Evolutionary conservation across 2,329 filamentous ascomycete genomes (phyloP), one percentile per base, ranked within the genome.

Genomic region (Basipetospora chlamydospora): DNA sequence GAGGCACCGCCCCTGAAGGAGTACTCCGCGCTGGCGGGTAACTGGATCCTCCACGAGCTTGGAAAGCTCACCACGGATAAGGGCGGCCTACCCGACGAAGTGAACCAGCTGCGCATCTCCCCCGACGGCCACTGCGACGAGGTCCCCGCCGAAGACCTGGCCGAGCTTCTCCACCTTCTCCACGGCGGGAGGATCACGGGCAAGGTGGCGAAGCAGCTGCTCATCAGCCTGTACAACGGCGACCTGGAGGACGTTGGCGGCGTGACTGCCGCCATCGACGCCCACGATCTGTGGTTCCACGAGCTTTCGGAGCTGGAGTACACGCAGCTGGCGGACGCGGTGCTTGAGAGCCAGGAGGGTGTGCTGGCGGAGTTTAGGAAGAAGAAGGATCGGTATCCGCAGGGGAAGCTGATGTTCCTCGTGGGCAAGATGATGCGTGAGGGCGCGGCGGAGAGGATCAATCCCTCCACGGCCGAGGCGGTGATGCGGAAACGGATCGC

Each of bases 1-100:
- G 47, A 37, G 28, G 44, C 38, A 5, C 9, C 43, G 42, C 47
- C 55, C 4, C 41, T 55, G 28, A 55, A 56, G 25, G 48, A 44
- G 1, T 59, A 63, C 38, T 63, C 66, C 8, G 55, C 60, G 4
- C 53, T 76, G 4, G 64, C 64, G 4, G 65, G 64, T 3, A 79
- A 78, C 47, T 79, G 73, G 80, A 76, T 82, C 31, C 64, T 86
- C 21, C 80, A 87, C 48, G 80, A 86, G 48, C 64, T 86, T 3
- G 81, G 80, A 6, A 76, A 77, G 2, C 57, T 85, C 9, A 74
- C 71, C 10, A 65, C 70, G 1, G 68, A 72, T 42, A 57, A 60
- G 44, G 48, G 55, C 28, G 46, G 54, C 8, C 6, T 55, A 18
- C 5, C 13, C 9, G 6, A 77, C 77, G 46, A 70, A 70, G 4